Evolutionary conservation across 768 basidiomycete species (phyloP), one percentile per base, ranked within the genome.

Genomic region (Lenzites betulinus): DNA sequence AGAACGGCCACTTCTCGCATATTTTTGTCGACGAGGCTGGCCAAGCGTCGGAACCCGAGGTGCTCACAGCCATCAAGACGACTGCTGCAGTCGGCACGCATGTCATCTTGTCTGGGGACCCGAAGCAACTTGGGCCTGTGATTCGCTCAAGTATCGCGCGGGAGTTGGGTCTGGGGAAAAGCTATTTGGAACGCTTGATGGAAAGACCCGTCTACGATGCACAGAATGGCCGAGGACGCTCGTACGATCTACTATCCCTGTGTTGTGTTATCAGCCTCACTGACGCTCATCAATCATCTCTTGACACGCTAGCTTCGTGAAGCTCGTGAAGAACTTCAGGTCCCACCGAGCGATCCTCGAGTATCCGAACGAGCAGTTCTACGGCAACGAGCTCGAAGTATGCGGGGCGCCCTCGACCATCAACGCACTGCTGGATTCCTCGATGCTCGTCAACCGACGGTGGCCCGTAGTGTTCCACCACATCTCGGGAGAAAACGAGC

Each of bases 11-110:
- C 68, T 90, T 83, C 68, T 79, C 76, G 9, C 86, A 90, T 60
- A 84, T 90, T 15, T 86, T 90, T 67, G 71, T 88, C 9, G 88
- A 90, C 64, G 88, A 90, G 67, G 88, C 87, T 0, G 88, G 86
- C 0, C 88, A 90, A 65, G 86, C 87, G 2, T 85, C 83, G 0
- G 88, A 90, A 69, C 85, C 87, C 0, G 88, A 89, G 68, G 77
- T 78, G 0, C 84, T 88, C 71, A 77, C 88, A 16, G 71, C 82
- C 0, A 81, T 89, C 72, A 85, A 85, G 73, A 83, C 82, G 0
- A 77, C 88, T 70, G 82, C 84, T 0, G 76, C 81, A 54, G 69
- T 68, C 4, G 55, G 65, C 0, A 90, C 88, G 0, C 86, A 83
- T 49, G 71, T 90, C 25, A 70, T 90, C 3, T 75, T 91, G 0